phyloP scores from a whole-genome alignment of 768 basidiomycete genomes.

The Naematelia encephala region DNA sequence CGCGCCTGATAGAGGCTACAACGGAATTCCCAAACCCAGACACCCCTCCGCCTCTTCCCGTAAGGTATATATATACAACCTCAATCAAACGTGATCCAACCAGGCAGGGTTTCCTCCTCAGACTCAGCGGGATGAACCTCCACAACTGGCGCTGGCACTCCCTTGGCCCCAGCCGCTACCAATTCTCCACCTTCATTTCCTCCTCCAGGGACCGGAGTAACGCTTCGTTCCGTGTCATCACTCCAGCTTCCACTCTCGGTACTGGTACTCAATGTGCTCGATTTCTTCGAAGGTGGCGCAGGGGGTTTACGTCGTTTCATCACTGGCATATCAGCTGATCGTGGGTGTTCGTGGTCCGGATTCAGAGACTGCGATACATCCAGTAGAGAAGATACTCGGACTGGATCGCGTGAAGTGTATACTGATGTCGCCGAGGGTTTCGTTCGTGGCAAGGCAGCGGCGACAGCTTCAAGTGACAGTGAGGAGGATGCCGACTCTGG shows the following conservation, averaged over 20 bases:
- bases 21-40: neutral
- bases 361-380: constrained; percentile 37
- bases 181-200: constrained; percentile 9
- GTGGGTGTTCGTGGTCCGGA: constrained; percentile 8
- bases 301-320: constrained; percentile 28
- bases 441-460: constrained; percentile 23
- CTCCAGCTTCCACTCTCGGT: neutral
- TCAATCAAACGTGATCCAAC: constrained; percentile 30
- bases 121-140: constrained; percentile 29
- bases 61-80: neutral
- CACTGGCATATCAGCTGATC: constrained; percentile 13
- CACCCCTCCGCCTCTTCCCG: too few species aligned
- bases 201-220: constrained; percentile 1
- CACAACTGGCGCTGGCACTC: constrained; percentile 37
- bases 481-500: constrained; percentile 29
- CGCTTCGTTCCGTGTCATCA: neutral
- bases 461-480: constrained; percentile 34
- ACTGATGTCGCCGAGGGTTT: constrained; percentile 26
- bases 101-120: constrained; percentile 3
- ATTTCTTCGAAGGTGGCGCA: constrained; percentile 29
- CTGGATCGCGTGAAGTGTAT: constrained; percentile 44
- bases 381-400: constrained; percentile 36
- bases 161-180: constrained; percentile 21
- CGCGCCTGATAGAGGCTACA: neutral
- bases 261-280: constrained; percentile 9